Conservation (phyloP, 2,329 filamentous ascomycete genomes). For the Nakataea oryzae region DNA sequence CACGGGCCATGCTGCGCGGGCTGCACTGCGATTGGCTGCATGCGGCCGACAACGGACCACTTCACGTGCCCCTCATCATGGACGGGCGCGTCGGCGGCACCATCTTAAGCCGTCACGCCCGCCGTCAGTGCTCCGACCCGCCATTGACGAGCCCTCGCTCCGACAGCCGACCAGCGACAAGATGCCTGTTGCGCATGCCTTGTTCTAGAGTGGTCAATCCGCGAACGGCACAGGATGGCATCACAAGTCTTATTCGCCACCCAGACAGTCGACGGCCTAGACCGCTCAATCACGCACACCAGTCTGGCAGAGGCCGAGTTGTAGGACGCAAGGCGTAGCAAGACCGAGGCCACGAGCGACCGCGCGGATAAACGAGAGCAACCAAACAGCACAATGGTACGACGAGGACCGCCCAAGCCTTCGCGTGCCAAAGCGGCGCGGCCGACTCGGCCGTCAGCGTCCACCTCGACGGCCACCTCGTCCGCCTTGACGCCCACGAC, state of each 20-base stretch:
- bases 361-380: too few species aligned
- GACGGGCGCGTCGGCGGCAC: too few species aligned
- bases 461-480: background rate
- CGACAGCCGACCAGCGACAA: conserved; percentile 23
- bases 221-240: conserved; percentile 34
- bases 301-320: too few species aligned
- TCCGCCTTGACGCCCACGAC: conserved; percentile 1
- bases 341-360: too few species aligned
- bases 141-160: too few species aligned
- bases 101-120: background rate
- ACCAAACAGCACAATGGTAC: background rate
- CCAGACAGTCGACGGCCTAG: too few species aligned
- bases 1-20: too few species aligned
- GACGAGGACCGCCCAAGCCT: conserved; percentile 1
- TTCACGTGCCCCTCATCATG: background rate
- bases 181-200: conserved; percentile 31
- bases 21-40: background rate
- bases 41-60: background rate
- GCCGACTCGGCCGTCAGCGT: background rate
- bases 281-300: too few species aligned
- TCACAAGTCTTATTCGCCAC: too few species aligned
- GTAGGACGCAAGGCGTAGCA: too few species aligned
- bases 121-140: too few species aligned
- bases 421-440: background rate
- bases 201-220: conserved; percentile 5